Percentiles rank a stretch among this genome's conserved stretches.
phyloP scores from a whole-genome alignment of 2,329 filamentous ascomycete species.

The Talaromyces funiculosus region DNA sequence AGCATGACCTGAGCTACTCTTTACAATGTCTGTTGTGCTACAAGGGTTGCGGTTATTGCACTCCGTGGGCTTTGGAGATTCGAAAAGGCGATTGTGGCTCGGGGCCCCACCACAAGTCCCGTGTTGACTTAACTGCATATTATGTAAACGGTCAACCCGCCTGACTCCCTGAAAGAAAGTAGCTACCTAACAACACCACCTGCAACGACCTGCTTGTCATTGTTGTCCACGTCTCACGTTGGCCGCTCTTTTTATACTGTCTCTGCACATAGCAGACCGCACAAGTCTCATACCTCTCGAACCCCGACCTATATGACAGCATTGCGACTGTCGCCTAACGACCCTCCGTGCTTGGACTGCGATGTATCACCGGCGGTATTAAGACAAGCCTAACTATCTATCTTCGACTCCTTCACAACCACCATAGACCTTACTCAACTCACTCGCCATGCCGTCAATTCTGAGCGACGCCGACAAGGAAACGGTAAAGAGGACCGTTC shows the following conservation, averaged over 20 bases:
- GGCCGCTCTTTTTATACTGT: neutral
- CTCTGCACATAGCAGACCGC: neutral
- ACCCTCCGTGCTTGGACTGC: neutral
- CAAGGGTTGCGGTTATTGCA: no score
- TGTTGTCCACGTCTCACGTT: neutral
- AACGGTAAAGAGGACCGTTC: conserved; percentile 88
- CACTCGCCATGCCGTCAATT: conserved; percentile 53
- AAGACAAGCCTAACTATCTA: conserved; percentile 8
- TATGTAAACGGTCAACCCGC: neutral
- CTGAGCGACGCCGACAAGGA: conserved; percentile 92
- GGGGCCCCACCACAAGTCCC: neutral
- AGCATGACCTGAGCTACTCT: no score
- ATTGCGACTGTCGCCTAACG: neutral
- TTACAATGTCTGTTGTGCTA: no score
- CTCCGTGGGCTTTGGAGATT: neutral
- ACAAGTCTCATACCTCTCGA: neutral
- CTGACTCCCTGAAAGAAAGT: neutral
- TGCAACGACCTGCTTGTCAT: neutral
- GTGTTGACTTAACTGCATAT: no score
- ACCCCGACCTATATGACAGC: neutral
- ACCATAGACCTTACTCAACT: conserved; percentile 8
- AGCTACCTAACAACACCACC: conserved; percentile 1
- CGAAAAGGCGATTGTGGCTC: neutral
- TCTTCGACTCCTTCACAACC: conserved; percentile 7
- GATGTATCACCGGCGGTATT: conserved; percentile 11